phyloP scores from a whole-genome alignment of 2,329 filamentous ascomycete genomes.

The Fusarium robinianum region DNA sequence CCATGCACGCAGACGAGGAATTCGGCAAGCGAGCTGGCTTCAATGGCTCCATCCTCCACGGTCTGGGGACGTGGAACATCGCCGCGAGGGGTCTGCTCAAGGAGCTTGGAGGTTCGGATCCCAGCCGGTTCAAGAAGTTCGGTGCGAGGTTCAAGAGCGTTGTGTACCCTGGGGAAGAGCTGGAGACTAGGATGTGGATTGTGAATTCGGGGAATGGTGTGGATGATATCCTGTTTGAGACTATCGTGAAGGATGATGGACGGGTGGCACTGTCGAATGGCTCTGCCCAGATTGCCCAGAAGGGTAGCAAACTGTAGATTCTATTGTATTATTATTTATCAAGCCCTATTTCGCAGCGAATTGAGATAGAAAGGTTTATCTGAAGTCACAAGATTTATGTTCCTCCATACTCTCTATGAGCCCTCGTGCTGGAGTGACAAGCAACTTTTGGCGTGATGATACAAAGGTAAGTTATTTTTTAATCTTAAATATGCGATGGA shows the following conservation, averaged over 20 bases:
- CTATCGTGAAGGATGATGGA: conserved; percentile 45
- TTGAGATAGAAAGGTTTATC: no score
- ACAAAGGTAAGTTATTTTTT: conserved; percentile 14
- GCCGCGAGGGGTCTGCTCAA: conserved; percentile 49
- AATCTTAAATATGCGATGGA: conserved; percentile 32
- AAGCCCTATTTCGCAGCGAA: neutral
- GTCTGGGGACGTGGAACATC: conserved; percentile 54
- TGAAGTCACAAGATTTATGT: no score
- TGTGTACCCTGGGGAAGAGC: conserved; percentile 52
- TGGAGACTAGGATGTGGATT: conserved; percentile 50
- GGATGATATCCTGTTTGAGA: conserved; percentile 47
- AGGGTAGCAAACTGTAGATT: conserved; percentile 37
- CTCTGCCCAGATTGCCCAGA: conserved; percentile 38
- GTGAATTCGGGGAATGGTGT: conserved; percentile 39
- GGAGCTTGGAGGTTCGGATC: conserved; percentile 47
- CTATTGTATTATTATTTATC: neutral
- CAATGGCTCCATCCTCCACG: conserved; percentile 51
- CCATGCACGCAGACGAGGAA: conserved; percentile 50
- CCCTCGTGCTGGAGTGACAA: no score
- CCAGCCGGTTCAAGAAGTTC: conserved; percentile 47
- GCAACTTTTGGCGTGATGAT: no score
- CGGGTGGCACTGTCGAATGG: conserved; percentile 46
- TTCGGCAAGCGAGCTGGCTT: conserved; percentile 50
- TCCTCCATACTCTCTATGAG: no score
- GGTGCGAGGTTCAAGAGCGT: conserved; percentile 51